Evolutionary conservation across 2,329 filamentous ascomycete species (phyloP), one percentile per base, ranked within the genome.

Genomic region (Chaetomium sp.): DNA sequence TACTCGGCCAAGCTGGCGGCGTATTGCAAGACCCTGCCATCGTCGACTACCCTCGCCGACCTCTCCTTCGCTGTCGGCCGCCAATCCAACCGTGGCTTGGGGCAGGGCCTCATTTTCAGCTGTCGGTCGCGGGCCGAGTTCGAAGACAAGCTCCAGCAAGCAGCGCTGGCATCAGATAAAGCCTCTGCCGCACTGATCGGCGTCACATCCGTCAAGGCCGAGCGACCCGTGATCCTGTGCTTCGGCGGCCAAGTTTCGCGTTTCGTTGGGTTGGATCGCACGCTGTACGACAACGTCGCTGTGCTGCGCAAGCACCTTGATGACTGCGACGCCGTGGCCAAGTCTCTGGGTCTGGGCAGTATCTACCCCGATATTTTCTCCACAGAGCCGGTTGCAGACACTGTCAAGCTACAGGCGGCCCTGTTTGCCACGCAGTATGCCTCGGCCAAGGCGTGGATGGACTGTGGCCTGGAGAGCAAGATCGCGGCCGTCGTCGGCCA

Each of bases 351-450:
- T 0, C 11, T 58, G 1, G 53, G 19, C 0, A 64, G 62, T 52
- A 67, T 75, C 32, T 67, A 58, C 41, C 71, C 71, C 0, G 54
- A 35, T 5, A 66, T 74, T 11, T 73, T 74, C 55, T 37, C 64
- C 14, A 42, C 48, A 0, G 41, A 56, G 0, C 62, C 66, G 0
- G 55, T 70, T 8, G 8, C 46, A 0, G 65, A 70, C 51, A 48
- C 56, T 0, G 65, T 69, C 1, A 49, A 53, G 4, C 63, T 79
- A 1, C 76, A 79, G 53, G 62, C 70, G 0, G 59, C 52, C 5
- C 62, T 78, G 0, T 72, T 78, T 12, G 66, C 74, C 3, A 56
- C 72, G 5, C 71, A 76, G 60, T 74, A 73, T 49, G 57, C 72
- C 1, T 68, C 49, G 8, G 70, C 71, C 0, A 60, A 57, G 52